These are phyloP conservation scores for Hepatocystis sp. DNA, from an alignment of 169 alveolate genomes.

Conservation along the genomic window DNA sequence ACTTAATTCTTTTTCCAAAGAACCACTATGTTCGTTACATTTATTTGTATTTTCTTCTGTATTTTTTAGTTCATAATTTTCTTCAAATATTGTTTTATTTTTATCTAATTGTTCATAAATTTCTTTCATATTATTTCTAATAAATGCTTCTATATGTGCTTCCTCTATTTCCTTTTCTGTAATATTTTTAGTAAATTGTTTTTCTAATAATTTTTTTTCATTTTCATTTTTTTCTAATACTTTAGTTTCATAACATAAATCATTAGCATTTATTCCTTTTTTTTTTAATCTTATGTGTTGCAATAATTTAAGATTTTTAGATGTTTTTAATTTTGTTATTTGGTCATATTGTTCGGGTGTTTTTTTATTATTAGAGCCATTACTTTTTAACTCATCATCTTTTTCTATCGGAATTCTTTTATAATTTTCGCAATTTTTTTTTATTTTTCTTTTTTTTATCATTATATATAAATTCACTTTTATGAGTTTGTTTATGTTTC, in stretches of 20 bases:
- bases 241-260: slow-evolving; percentile 16
- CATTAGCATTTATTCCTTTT: slow-evolving; percentile 61
- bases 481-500: no score
- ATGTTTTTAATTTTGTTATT: slow-evolving; percentile 27
- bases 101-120: slow-evolving; percentile 23
- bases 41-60: no score
- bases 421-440: no score
- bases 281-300: slow-evolving; percentile 61
- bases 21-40: background rate
- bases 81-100: background rate
- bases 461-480: no score
- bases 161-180: slow-evolving; percentile 72
- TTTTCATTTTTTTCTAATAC: slow-evolving; percentile 34
- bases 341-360: slow-evolving; percentile 12
- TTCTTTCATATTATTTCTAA: slow-evolving; percentile 55
- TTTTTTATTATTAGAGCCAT: background rate
- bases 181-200: slow-evolving; percentile 59
- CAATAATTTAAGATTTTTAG: slow-evolving; percentile 39
- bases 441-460: no score
- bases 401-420: no score
- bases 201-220: slow-evolving; percentile 38
- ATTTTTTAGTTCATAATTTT: background rate
- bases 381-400: slow-evolving; percentile 1
- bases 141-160: slow-evolving; percentile 59
- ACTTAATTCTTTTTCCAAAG: background rate